Evolutionary conservation across 139 green algal genomes (phyloP), one percentile per base, ranked within the genome.

Genomic region (Axilococcus clingmanii): DNA sequence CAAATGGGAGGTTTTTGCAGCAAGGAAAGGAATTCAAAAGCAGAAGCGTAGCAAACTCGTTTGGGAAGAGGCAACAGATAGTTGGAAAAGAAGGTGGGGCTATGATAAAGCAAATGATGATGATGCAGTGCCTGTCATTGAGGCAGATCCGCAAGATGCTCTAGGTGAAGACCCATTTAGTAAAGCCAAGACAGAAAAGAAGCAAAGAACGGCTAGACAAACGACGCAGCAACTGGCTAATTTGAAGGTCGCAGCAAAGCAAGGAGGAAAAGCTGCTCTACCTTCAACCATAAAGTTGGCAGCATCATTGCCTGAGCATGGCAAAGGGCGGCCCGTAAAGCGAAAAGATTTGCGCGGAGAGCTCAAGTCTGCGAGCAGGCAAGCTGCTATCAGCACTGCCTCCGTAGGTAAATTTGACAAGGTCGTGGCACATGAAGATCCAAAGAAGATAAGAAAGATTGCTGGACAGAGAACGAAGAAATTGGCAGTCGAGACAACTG

Each of bases 331-430:
- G n/a, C 69, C 70, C 0, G 52, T 36, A 2, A 80, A 88, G 56
- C 57, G 76, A 2, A 84, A 80, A 61, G 70, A 88, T 54, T 55
- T 88, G 16, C 69, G 78, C 38, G 56, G 64, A 3, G 79, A 87
- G 73, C 76, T 94, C 48, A 76, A 80, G 41, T 32, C 51, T 1
- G 78, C 82, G 12, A 79, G 79, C 0, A 37, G 52, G 37, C 71
- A 81, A 48, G 84, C 81, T 4, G 83, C 82, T 23, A 66, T 88
- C 15, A 86, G 83, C n/a, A 98, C 91, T 3, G 91, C 88, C 1
- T 91, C 76, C 14, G 82, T 94, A 66, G 91, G 90, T 59, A 96
- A 96, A 68, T 96, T 95, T 69, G 88, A 98, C 67, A 64, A 65
- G 32, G 40, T 65, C 40, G 66, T 88, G n/a, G 20, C 43, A 16